Evolutionary conservation across 192 early-diverging fungal genomes (phyloP).

Genomic region (Gryganskiella cystojenkinii): DNA sequence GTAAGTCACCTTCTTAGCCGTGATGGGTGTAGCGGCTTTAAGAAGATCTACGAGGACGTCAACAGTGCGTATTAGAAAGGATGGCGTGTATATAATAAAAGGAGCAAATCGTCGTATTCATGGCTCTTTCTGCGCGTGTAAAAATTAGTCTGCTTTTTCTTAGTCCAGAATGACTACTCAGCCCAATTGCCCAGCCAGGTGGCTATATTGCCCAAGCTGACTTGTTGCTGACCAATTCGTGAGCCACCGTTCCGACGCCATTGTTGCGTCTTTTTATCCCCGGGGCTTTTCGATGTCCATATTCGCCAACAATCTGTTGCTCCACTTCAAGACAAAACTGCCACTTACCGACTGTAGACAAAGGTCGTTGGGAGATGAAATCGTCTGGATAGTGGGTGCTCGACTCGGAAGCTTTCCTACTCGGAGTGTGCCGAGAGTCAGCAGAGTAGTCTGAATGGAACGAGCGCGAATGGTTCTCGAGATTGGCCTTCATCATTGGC

Average conservation of each 20-base stretch:
- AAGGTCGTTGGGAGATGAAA: slow-evolving; percentile 40
- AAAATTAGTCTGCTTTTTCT: too few species aligned
- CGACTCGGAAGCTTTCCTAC: slow-evolving; percentile 31
- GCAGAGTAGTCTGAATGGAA: neutral
- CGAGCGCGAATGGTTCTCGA: slow-evolving; percentile 17
- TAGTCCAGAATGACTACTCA: slow-evolving; percentile 2
- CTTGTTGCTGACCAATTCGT: too few species aligned
- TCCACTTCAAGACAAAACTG: neutral
- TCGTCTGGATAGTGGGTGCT: slow-evolving; percentile 46
- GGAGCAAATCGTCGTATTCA: neutral
- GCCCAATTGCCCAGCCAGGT: too few species aligned
- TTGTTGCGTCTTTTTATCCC: too few species aligned
- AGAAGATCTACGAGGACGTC: slow-evolving; percentile 62
- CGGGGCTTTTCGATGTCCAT: too few species aligned
- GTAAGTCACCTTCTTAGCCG: slow-evolving; percentile 74
- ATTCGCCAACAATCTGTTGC: too few species aligned
- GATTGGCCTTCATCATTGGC: slow-evolving; percentile 21
- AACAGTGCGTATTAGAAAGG: neutral
- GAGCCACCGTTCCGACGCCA: too few species aligned
- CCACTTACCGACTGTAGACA: slow-evolving; percentile 41
- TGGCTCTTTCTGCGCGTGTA: slow-evolving; percentile 7
- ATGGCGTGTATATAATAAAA: neutral
- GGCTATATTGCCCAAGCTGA: too few species aligned
- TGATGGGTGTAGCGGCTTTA: slow-evolving; percentile 72
- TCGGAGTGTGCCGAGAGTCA: slow-evolving; percentile 5